These are phyloP conservation scores for Patellifolia procumbens DNA, from an alignment of 179 eudicot species.

Conservation along the genomic window DNA sequence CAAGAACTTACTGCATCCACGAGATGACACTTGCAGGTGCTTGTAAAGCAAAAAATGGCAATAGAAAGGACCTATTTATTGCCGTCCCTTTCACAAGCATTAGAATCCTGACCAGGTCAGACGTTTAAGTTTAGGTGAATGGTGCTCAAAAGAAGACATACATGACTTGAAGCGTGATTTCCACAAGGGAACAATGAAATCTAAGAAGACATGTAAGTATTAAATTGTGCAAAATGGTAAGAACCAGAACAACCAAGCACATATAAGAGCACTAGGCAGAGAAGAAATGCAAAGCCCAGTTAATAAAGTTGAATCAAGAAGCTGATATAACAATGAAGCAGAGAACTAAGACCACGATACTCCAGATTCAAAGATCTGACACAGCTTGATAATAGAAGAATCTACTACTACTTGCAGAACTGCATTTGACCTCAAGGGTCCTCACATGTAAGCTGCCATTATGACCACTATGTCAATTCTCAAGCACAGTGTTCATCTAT, in stretches of 20 bases:
- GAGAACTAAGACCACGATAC: not conserved
- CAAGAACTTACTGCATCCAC: conserved; percentile 77
- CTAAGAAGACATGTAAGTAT: not conserved
- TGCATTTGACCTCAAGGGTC: conserved; percentile 5
- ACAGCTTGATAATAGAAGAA: no score
- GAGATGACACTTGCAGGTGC: conserved; percentile 73
- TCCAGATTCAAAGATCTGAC: not conserved
- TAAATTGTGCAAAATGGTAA: no score
- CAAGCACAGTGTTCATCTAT: not conserved
- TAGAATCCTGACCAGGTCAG: conserved; percentile 50
- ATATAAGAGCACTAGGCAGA: not conserved
- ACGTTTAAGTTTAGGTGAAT: not conserved
- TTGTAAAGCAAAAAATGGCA: conserved; percentile 81
- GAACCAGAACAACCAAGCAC: not conserved
- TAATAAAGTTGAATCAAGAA: not conserved
- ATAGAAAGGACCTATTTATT: conserved; percentile 75
- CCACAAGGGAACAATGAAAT: not conserved
- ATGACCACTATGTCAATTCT: not conserved
- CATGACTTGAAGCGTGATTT: not conserved
- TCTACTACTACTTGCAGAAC: conserved; percentile 5
- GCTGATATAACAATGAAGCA: not conserved
- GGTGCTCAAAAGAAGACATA: not conserved
- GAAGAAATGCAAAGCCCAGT: not conserved
- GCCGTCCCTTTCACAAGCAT: conserved; percentile 82
- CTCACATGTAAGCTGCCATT: not conserved